Percentiles rank a stretch among this genome's conserved stretches.
These are phyloP conservation scores for Paradendryphiella salina DNA, from an alignment of 2,329 filamentous ascomycete genomes.

Conservation along the genomic window DNA sequence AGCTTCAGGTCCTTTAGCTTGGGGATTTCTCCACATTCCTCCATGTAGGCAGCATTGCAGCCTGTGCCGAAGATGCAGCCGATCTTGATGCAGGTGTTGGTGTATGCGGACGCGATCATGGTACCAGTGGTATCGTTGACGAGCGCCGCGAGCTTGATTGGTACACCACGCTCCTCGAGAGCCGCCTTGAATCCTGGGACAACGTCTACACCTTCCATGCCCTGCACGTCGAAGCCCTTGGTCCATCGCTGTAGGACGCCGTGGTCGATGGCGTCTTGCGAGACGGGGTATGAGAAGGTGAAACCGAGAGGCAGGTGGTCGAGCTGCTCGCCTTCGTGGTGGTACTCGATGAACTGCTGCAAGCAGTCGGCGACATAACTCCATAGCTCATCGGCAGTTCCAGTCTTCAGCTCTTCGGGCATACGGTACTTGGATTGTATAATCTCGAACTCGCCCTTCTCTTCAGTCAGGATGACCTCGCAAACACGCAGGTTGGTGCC, in stretches of 20 bases:
- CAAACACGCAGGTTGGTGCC: slow-evolving; percentile 95
- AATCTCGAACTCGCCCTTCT: slow-evolving; percentile 92
- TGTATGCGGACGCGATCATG: slow-evolving; percentile 93
- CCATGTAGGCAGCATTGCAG: slow-evolving; percentile 98
- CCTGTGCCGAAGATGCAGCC: slow-evolving; percentile 98
- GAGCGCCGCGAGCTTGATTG: slow-evolving; percentile 88
- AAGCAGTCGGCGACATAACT: slow-evolving; percentile 94
- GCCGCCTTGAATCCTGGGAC: slow-evolving; percentile 86
- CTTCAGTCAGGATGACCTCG: slow-evolving; percentile 84
- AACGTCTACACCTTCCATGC: slow-evolving; percentile 88
- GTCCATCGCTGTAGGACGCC: slow-evolving; percentile 94
- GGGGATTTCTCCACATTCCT: slow-evolving; percentile 84
- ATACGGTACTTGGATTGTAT: slow-evolving; percentile 96
- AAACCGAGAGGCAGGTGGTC: slow-evolving; percentile 80
- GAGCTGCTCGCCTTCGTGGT: slow-evolving; percentile 69
- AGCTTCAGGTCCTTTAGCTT: slow-evolving; percentile 93
- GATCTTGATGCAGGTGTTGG: slow-evolving; percentile 89
- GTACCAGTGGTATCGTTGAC: slow-evolving; percentile 99
- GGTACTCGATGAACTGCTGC: slow-evolving; percentile 86
- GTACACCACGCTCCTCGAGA: slow-evolving; percentile 73
- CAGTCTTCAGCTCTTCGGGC: slow-evolving; percentile 90
- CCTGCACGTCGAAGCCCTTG: slow-evolving; percentile 92
- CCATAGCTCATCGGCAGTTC: slow-evolving; percentile 84
- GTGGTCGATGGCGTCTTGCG: slow-evolving; percentile 91
- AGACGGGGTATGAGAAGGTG: slow-evolving; percentile 95